Evolutionary conservation across 345 rosid genomes (phyloP), one percentile per base, ranked within the genome.

Genomic region (Eucalyptus shirleyi): DNA sequence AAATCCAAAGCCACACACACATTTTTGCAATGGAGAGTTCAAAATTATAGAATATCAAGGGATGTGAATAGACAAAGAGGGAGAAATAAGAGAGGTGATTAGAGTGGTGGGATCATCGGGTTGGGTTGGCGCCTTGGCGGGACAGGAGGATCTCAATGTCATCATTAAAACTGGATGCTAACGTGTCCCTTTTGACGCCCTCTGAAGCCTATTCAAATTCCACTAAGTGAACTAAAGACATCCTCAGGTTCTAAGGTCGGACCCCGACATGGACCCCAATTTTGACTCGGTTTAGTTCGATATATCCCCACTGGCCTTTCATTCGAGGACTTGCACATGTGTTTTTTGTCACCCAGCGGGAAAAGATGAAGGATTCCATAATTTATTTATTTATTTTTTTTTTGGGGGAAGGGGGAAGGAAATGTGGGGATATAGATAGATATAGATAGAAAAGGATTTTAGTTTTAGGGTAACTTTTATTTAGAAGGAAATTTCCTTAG

Each of bases 121-220:
- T 89, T 60, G 15, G 91, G 89, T 88, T 69, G 94, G 94, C 2
- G 30, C 30, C 62, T 10, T 24, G 30, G 89, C 60, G 87, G 94
- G 94, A 60, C 93, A 88, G 92, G 89, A 88, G 91, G 24, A 90
- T 92, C 92, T 92, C 90, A 34, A 89, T 91, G 59, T 94, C 94
- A 93, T 90, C 94, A 94, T 93, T 92, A 89, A 91, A 77, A 87
- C 90, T 88, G 50, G 91, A 93, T 88, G 89, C 93, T 88, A 86
- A 86, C 90, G 17, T 81, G 91, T 69, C 9, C 59, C 89, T 88
- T 40, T 55, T 1, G 42, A 45, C 12, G 49, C 88, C 89, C 86
- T 53, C 59, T 4, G 37, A 15, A 9, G 53, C 87, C 89, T 8
- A 6, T 88, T 50, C 85, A 2, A n/a, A 14, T 34, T 67, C 47